These are phyloP conservation scores for Amoebophrya sp. DNA, from an alignment of 169 alveolate genomes.

Conservation along the genomic window DNA sequence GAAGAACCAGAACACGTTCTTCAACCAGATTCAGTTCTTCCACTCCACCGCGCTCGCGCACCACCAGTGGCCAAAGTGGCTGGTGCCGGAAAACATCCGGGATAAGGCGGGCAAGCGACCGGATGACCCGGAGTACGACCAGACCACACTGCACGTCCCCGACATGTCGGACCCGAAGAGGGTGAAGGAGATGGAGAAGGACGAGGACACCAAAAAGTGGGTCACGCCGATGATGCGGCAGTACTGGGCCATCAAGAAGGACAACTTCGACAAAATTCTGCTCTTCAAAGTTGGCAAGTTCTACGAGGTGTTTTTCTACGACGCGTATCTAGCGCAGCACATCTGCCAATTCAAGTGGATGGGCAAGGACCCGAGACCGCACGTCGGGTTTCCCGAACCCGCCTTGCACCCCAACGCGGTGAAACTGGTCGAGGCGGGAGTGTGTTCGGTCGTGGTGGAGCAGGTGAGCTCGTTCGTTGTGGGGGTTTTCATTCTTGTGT, in stretches of 20 bases:
- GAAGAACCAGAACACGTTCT: background rate
- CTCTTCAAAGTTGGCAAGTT: slow-evolving; percentile 95
- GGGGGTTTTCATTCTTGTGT: no score
- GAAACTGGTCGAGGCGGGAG: slow-evolving; percentile 84
- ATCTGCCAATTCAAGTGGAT: slow-evolving; percentile 95
- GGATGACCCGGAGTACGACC: slow-evolving; percentile 36
- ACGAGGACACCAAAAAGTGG: slow-evolving; percentile 16
- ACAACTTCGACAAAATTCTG: slow-evolving; percentile 88
- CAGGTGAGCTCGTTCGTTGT: slow-evolving; percentile 90
- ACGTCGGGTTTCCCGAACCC: slow-evolving; percentile 98
- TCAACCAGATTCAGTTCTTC: background rate
- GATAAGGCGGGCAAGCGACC: slow-evolving; percentile 32
- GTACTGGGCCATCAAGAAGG: slow-evolving; percentile 90
- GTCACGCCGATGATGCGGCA: slow-evolving; percentile 54
- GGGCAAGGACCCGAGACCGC: slow-evolving; percentile 93
- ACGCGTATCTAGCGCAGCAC: slow-evolving; percentile 90
- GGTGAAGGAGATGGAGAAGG: slow-evolving; percentile 37
- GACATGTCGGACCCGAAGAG: slow-evolving; percentile 30
- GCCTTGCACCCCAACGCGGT: slow-evolving; percentile 84
- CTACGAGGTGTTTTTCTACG: slow-evolving; percentile 82
- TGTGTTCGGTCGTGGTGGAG: slow-evolving; percentile 93
- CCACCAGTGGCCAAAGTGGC: slow-evolving; percentile 39
- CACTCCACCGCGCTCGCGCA: background rate
- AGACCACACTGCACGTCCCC: slow-evolving; percentile 36
- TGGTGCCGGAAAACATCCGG: slow-evolving; percentile 30